Base-by-base conservation (phyloP, 768 basidiomycete genomes). In the Tephrocybe sp. region DNA sequence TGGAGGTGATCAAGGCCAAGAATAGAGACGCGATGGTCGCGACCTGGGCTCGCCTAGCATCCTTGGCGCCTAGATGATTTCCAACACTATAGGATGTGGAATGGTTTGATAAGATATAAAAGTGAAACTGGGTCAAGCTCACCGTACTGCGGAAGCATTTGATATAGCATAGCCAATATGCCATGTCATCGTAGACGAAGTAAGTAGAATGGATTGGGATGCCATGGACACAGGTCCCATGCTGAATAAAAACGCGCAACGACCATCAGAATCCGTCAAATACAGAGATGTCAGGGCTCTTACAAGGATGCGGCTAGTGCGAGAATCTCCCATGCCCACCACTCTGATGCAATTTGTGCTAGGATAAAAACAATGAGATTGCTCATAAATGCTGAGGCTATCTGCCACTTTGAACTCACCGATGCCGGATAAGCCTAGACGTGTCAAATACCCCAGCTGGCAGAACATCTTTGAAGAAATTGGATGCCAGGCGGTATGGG, bases 291-390 rank as follows among this genome's bases (percentile, higher is more conserved):
- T 17, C 3, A 21, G 15, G 17, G 6, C 12, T 63, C 73, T 48
- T 56, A 77, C 72, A 76, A 60, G 50, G 75, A 76, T 2, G 79
- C 79, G 14, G 72, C 75, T 1, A 80, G 69, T 18, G 83, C 85
- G 36, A 88, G 66, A 8, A 92, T 77, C 69, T 96, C 93, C 95
- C 95, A 95, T 30, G 88, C 85, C 94, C 94, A 97, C 95, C 94
- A 98, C 67, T 96, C 94, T 5, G 83, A 84, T 1, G 89, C 90
- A 3, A 81, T 84, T 67, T 92, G 91, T 1, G 83, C 83, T 78
- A 42, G 3, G 20, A n/a, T 8, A 10, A 26, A 14, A n/a, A 20
- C 3, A 18, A 26, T 33, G 24, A 26, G 37, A 20, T 39, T 33
- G 25, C 28, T 11, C 18, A 44, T 14, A 20, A 8, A 12, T 14